Evolutionary conservation across 1,284 basidiomycete genomes (phyloP), one percentile per base, ranked within the genome.

Genomic region (Microbotryomycetes sp.): DNA sequence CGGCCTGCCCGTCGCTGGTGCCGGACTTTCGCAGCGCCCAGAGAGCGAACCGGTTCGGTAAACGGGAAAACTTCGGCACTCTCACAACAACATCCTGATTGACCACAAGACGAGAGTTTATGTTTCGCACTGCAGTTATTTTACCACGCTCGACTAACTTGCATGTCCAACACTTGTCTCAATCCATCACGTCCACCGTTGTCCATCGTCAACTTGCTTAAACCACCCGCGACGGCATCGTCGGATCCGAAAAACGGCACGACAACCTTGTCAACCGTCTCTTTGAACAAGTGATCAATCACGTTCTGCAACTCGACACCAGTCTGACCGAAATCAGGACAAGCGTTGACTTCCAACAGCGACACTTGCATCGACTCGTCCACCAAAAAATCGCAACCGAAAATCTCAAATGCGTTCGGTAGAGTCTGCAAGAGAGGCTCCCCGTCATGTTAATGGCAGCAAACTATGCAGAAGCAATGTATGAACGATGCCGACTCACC

Each of bases 381-480:
- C 30, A 97, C 82, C 16, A 98, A 77, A 65, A 98, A 86, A 74
- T 98, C 94, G 12, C 91, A 83, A 0, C 94, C 94, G 73, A 88
- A 97, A 14, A 98, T 83, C 75, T 98, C 96, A 72, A 97, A 98
- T 0, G 89, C 89, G 72, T 97, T 97, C 0, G 90, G 88, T 58
- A 92, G 76, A 1, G 88, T 81, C 87, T 96, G 74, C 52, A n/a
- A n/a, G n/a, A n/a, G n/a, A n/a, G n/a, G n/a, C n/a, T n/a, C n/a
- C n/a, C n/a, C n/a, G n/a, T n/a, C n/a, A n/a, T n/a, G n/a, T n/a
- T n/a, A n/a, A n/a, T n/a, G n/a, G n/a, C n/a, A n/a, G n/a, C n/a
- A n/a, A n/a, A n/a, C n/a, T n/a, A n/a, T n/a, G n/a, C n/a, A n/a
- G n/a, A n/a, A n/a, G n/a, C n/a, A n/a, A n/a, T n/a, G n/a, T n/a